Evolutionary conservation across 108 stramenopile species (phyloP), one percentile per base, ranked within the genome.

Genomic region (Cyclotella sp.): DNA sequence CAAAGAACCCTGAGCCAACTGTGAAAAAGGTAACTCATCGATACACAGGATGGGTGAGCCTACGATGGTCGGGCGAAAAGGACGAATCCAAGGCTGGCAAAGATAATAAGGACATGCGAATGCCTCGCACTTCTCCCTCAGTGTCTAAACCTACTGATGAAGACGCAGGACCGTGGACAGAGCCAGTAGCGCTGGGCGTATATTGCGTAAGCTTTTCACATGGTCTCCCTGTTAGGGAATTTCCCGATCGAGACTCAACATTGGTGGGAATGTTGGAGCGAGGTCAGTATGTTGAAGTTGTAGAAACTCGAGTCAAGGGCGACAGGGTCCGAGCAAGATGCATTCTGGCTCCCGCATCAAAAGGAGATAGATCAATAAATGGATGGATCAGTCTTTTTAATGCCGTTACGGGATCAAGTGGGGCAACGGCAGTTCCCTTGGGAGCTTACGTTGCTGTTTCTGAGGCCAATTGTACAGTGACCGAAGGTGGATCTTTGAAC

Each of bases 331-430:
- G 46, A 43, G 65, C 65, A 13, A 41, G 46, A 27, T 66, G 65
- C 46, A 66, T 66, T 15, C 24, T 46, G 1, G 3, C 63, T 15
- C 41, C 42, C 7, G 13, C 63, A 0, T 63, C 63, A 13, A 18
- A 28, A 21, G 57, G 26, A 27, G 27, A 19, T 19, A 19, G 8
- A 16, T 19, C 57, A 0, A 4, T 58, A 13, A 58, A 58, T 22
- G 65, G 65, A 15, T 66, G 65, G 65, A 66, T 66, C 2, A 66
- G 65, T 27, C 65, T 66, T 26, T 47, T 66, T 4, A 66, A 66
- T 43, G 46, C 42, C 21, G 19, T 43, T 5, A 66, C 65, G 7
- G 65, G 65, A 9, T 46, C 65, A 13, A 66, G 65, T 15, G 65
- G 65, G 4, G 65, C 65, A 10, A 24, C 65, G 22, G 26, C 26